A percentile compares a stretch with the other conserved stretches of the same genome.
Evolutionary conservation across 345 rosid species (phyloP).

Genomic region (Crucihimalaya himalaica): DNA sequence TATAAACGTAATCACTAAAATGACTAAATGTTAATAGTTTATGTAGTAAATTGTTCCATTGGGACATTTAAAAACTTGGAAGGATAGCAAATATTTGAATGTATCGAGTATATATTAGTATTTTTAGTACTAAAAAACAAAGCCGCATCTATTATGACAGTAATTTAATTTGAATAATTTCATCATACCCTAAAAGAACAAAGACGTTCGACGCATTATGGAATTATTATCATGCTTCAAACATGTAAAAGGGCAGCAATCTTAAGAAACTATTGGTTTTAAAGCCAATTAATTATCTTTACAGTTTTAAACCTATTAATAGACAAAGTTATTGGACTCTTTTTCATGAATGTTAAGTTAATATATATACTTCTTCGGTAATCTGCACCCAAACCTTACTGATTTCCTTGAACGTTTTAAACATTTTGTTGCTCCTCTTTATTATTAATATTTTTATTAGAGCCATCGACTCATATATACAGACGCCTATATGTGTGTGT

Average conservation of each 20-base stretch:
- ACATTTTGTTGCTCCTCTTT: neutral
- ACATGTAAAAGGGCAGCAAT: neutral
- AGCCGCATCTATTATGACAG: too few relatives aligned
- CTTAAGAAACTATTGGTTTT: neutral
- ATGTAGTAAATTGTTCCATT: neutral
- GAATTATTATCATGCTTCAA: neutral
- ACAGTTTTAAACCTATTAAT: neutral
- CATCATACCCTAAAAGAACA: neutral
- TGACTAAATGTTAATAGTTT: neutral
- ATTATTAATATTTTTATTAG: neutral
- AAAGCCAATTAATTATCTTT: neutral
- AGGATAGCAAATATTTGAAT: neutral
- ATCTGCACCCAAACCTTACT: neutral
- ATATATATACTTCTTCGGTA: neutral
- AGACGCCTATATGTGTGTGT: neutral
- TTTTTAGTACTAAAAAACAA: too few relatives aligned
- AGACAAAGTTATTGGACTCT: slow-evolving; percentile 1
- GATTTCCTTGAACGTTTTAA: slow-evolving; percentile 24
- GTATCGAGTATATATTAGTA: neutral
- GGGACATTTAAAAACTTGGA: neutral
- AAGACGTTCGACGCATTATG: neutral
- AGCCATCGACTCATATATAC: neutral
- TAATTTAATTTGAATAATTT: neutral
- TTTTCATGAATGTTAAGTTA: neutral
- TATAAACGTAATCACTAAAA: neutral